Evolutionary conservation across 106 monocot genomes (phyloP).

Genomic region (Ottelia alismoides): DNA sequence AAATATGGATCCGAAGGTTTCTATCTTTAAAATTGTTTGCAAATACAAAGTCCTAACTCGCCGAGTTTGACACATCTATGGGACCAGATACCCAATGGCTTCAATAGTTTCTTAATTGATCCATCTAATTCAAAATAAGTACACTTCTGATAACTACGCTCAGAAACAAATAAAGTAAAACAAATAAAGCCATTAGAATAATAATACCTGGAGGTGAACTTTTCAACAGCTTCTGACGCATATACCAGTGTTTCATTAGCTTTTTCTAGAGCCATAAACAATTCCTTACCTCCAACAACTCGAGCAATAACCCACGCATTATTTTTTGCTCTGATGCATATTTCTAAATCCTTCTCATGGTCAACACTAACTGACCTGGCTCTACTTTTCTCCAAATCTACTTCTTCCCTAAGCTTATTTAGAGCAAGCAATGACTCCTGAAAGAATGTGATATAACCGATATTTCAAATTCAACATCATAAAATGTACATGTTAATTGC

Average conservation of each 20-base stretch:
- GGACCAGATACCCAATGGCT: no score
- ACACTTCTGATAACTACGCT: no score
- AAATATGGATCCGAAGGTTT: no score
- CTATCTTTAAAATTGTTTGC: no score
- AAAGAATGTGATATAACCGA: no score
- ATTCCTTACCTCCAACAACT: constrained; percentile 65
- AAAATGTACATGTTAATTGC: no score
- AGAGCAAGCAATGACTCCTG: constrained; percentile 82
- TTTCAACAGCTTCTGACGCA: constrained; percentile 86
- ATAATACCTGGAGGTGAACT: constrained; percentile 77
- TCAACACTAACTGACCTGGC: constrained; percentile 29
- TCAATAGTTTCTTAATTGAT: no score
- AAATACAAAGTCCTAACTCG: no score
- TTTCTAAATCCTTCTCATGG: constrained; percentile 64
- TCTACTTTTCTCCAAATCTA: constrained; percentile 74
- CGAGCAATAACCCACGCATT: constrained; percentile 95
- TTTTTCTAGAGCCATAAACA: constrained; percentile 89
- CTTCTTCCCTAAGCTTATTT: constrained; percentile 75
- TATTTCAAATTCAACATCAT: no score
- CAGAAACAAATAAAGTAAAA: background rate
- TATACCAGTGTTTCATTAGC: constrained; percentile 86
- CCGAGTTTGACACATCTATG: no score
- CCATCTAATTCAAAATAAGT: no score
- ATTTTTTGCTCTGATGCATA: constrained; percentile 75
- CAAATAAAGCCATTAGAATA: background rate